Conservation (phyloP, 1,284 basidiomycete species). For the Melampsora larici-populina region DNA sequence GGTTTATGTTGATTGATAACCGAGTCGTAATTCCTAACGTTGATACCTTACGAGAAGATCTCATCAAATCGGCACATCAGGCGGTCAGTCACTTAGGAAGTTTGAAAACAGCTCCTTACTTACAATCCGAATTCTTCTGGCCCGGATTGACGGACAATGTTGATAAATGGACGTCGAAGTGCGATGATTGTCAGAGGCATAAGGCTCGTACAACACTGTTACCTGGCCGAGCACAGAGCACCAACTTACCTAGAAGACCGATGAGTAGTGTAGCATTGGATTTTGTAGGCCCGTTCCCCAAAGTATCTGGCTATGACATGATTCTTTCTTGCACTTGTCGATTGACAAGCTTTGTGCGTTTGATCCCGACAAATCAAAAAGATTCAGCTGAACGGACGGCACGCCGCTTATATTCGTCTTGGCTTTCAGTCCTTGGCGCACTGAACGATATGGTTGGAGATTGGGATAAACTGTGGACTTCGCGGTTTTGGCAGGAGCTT, state of each 20-base stretch:
- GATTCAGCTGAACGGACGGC: conserved; percentile 6
- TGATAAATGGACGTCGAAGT: background rate
- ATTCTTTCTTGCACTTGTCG: background rate
- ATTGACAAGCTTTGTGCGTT: background rate
- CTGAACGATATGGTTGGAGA: background rate
- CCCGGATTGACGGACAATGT: background rate
- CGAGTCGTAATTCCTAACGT: too few species aligned
- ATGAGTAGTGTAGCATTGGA: background rate
- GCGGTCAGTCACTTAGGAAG: background rate
- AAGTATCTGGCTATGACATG: background rate
- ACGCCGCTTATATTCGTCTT: background rate
- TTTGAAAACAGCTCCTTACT: background rate
- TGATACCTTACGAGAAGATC: too few species aligned
- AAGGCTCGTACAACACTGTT: background rate
- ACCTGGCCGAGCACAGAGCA: background rate
- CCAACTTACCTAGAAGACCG: background rate
- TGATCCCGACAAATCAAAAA: background rate
- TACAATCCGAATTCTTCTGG: background rate
- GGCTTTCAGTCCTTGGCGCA: background rate
- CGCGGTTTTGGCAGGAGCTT: background rate
- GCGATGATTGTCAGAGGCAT: background rate
- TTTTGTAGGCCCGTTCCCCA: background rate
- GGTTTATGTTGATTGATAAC: too few species aligned
- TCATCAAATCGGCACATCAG: background rate
- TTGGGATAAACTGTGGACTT: background rate